A percentile compares a stretch with the other conserved stretches of the same genome.
Conservation (phyloP, 139 green algal genomes). For the Picochlorum sp. region DNA sequence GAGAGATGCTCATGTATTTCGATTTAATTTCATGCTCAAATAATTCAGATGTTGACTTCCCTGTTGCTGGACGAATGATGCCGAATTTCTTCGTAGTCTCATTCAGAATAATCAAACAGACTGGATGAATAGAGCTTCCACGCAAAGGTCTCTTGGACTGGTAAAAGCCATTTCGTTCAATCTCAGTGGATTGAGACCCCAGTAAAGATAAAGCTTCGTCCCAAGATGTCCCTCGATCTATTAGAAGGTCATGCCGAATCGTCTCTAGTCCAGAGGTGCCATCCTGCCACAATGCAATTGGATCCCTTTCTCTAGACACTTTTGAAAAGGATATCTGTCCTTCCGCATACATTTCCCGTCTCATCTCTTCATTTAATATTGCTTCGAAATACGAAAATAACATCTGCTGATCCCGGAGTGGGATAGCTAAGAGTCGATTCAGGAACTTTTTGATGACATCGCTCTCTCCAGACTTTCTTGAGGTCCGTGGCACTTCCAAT, state of each 20-base stretch:
- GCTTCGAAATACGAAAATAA: constrained; percentile 75
- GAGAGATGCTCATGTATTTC: constrained; percentile 44
- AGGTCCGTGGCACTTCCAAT: constrained; percentile 22
- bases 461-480: not conserved
- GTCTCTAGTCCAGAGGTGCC: constrained; percentile 43
- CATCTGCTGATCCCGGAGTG: constrained; percentile 63
- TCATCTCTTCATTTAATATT: constrained; percentile 58
- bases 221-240: constrained; percentile 64
- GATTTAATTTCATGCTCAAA: constrained; percentile 55
- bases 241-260: constrained; percentile 38
- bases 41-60: constrained; percentile 70
- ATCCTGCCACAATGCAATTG: constrained; percentile 44
- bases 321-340: constrained; percentile 57
- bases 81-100: too few species aligned
- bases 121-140: constrained; percentile 23
- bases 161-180: constrained; percentile 7
- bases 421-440: constrained; percentile 75
- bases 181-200: constrained; percentile 18
- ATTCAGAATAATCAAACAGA: constrained; percentile 44
- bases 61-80: constrained; percentile 59
- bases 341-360: constrained; percentile 39
- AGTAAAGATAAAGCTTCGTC: constrained; percentile 33
- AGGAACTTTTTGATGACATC: constrained; percentile 67
- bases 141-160: not conserved
- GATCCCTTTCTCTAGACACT: constrained; percentile 14